Conservation (phyloP, 257 asterid species). For the Gentiana straminea region DNA sequence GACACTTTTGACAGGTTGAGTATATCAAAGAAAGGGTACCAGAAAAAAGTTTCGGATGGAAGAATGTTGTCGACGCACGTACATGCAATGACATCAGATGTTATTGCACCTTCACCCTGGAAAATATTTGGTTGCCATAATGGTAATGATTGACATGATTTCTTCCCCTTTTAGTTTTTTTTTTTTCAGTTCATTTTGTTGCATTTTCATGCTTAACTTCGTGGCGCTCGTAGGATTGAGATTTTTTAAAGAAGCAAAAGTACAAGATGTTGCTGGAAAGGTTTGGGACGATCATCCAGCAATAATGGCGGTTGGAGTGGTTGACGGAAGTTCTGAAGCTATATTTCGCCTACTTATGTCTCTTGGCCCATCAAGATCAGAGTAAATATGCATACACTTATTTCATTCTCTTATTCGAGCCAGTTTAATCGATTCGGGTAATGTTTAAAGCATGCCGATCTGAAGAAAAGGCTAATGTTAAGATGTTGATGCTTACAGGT, state of each 20-base stretch:
- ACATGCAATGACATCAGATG: slow-evolving; percentile 65
- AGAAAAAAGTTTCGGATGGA: slow-evolving; percentile 27
- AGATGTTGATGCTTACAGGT: slow-evolving; percentile 27
- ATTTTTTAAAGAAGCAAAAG: slow-evolving; percentile 82
- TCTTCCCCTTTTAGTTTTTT: neutral
- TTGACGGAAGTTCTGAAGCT: slow-evolving; percentile 89
- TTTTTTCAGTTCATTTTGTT: neutral
- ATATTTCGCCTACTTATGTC: slow-evolving; percentile 88
- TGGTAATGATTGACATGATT: slow-evolving; percentile 55
- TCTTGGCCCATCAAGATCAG: slow-evolving; percentile 94
- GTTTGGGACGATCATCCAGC: slow-evolving; percentile 70
- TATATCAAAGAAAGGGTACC: slow-evolving; percentile 40
- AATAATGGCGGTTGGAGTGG: slow-evolving; percentile 95
- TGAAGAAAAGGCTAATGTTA: neutral
- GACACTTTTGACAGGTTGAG: slow-evolving; percentile 38
- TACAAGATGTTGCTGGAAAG: slow-evolving; percentile 45
- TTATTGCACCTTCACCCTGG: slow-evolving; percentile 84
- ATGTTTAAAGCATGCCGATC: neutral
- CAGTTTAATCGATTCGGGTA: neutral
- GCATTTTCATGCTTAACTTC: neutral
- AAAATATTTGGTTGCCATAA: slow-evolving; percentile 76
- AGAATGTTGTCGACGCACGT: slow-evolving; percentile 31
- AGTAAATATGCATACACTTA: slow-evolving; percentile 32
- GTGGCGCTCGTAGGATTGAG: slow-evolving; percentile 51
- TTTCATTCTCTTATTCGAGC: neutral